Evolutionary conservation across 805 yeast genomes (phyloP).

Genomic region (Ogataea neopini): DNA sequence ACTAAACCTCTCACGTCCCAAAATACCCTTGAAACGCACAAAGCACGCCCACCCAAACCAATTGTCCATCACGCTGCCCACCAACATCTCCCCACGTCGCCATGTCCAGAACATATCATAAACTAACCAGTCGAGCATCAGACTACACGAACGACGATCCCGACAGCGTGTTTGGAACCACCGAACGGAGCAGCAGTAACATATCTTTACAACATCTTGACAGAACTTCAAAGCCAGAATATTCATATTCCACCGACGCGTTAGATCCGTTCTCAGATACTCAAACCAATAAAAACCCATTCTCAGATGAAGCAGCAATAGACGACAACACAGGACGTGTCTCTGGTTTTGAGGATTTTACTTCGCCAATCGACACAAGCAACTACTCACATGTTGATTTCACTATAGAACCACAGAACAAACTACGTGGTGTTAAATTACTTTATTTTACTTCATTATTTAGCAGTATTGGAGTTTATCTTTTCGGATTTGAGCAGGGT

Average conservation of each 20-base stretch:
- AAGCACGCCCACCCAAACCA: too few species aligned
- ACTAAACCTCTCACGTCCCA: neutral
- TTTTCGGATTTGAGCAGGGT: conserved; percentile 69
- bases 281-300: conserved; percentile 1
- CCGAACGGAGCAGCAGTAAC: conserved; percentile 8
- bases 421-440: conserved; percentile 26
- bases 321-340: neutral
- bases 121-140: conserved; percentile 11
- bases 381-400: conserved; percentile 26
- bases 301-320: neutral
- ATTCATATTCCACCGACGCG: conserved; percentile 12
- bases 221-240: conserved; percentile 12
- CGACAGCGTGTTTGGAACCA: conserved; percentile 14
- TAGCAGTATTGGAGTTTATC: conserved; percentile 41
- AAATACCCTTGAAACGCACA: neutral
- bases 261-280: neutral
- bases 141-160: conserved; percentile 15
- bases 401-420: conserved; percentile 16
- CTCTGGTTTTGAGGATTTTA: conserved; percentile 4
- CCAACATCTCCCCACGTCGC: neutral
- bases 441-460: conserved; percentile 31
- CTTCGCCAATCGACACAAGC: conserved; percentile 2
- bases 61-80: neutral
- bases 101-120: conserved; percentile 21
- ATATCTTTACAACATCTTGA: conserved; percentile 12